A percentile compares a stretch with the other conserved stretches of the same genome.
phyloP scores from a whole-genome alignment of 768 basidiomycete genomes.

The Ramaria sp. region DNA sequence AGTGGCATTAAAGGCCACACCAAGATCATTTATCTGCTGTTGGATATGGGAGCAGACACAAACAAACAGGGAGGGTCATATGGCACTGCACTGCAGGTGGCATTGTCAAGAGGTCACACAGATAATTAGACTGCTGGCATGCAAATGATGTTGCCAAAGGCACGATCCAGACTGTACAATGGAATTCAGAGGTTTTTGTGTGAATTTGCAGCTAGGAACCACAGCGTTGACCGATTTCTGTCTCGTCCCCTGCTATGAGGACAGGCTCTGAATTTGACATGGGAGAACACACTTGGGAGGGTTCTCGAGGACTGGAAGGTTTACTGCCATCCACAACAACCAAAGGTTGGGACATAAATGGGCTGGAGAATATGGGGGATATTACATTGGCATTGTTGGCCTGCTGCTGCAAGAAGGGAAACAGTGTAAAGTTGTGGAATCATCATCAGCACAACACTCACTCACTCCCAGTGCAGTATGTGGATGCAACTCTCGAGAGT shows the following conservation, averaged over 20 bases:
- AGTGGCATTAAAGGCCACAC: no score
- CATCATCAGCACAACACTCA: no score
- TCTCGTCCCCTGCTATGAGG: not conserved
- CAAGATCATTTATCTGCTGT: no score
- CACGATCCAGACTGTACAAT: slow-evolving; percentile 12
- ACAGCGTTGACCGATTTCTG: not conserved
- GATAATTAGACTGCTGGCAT: not conserved
- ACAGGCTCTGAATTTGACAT: not conserved
- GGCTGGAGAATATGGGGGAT: not conserved
- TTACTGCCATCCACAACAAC: not conserved
- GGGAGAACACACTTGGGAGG: not conserved
- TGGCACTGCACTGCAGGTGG: no score
- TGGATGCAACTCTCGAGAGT: no score
- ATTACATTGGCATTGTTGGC: no score
- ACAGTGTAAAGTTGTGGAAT: no score
- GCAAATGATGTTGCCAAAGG: slow-evolving; percentile 6
- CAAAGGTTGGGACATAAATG: not conserved
- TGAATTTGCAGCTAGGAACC: not conserved
- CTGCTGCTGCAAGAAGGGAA: no score
- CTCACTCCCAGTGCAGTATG: no score
- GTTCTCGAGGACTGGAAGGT: not conserved
- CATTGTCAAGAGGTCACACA: no score
- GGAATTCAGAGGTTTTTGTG: slow-evolving; percentile 12
- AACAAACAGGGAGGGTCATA: no score
- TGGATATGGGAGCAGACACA: no score